phyloP scores from a whole-genome alignment of 2,329 filamentous ascomycete genomes.

The Hypoxylon sp. region DNA sequence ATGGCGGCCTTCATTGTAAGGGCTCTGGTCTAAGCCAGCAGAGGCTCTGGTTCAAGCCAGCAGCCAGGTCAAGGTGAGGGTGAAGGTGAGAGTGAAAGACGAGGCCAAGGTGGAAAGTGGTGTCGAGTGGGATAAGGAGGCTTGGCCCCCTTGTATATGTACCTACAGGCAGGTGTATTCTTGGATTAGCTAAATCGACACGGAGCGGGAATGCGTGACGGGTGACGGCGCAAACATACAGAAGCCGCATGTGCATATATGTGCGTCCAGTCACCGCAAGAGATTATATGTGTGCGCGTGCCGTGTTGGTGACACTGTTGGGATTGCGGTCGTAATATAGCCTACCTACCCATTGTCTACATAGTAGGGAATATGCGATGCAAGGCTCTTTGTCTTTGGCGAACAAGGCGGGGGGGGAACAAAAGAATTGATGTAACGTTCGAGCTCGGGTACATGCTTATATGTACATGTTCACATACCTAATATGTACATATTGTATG shows the following conservation, averaged over 20 bases:
- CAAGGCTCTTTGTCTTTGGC: not conserved
- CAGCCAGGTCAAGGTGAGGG: not conserved
- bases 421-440: not conserved
- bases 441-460: too few species aligned
- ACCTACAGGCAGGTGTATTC: too few species aligned
- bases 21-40: not conserved
- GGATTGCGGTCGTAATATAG: not conserved
- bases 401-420: not conserved
- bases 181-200: not conserved
- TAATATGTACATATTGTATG: slow-evolving; percentile 6
- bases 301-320: not conserved
- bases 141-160: not conserved
- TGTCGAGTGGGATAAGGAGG: not conserved
- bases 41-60: too few species aligned
- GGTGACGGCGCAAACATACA: not conserved
- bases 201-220: not conserved
- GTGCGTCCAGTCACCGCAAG: not conserved
- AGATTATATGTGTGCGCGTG: not conserved
- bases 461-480: not conserved
- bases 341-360: not conserved
- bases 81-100: not conserved
- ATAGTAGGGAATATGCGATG: not conserved
- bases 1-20: slow-evolving; percentile 44
- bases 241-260: not conserved
- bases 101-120: not conserved